A percentile compares a stretch with the other conserved stretches of the same genome.
phyloP scores from a whole-genome alignment of 768 basidiomycete species.

The Termitomyces sp. region DNA sequence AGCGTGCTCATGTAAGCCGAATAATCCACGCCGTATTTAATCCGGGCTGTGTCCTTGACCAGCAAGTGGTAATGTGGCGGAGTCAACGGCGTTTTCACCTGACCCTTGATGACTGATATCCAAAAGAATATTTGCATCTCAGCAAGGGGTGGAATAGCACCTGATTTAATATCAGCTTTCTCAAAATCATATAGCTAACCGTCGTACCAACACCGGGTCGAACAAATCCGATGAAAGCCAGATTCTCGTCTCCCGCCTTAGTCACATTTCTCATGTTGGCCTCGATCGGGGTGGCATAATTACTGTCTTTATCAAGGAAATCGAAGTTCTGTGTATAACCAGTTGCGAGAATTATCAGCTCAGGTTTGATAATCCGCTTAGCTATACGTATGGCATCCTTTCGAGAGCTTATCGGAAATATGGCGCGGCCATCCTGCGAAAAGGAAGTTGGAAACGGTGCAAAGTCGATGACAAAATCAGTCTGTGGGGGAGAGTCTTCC shows the following conservation, averaged over 20 bases:
- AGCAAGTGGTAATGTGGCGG: constrained; percentile 50
- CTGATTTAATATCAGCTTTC: constrained; percentile 19
- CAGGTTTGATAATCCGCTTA: constrained; percentile 34
- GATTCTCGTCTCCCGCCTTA: constrained; percentile 34
- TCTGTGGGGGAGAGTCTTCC: constrained; percentile 39
- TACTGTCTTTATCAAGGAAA: constrained; percentile 29
- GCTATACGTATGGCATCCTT: constrained; percentile 39
- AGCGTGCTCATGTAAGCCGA: constrained; percentile 50
- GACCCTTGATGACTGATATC: constrained; percentile 41
- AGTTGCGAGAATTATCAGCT: constrained; percentile 44
- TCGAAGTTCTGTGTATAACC: constrained; percentile 41
- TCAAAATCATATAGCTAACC: background rate
- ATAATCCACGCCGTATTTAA: constrained; percentile 58
- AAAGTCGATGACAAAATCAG: constrained; percentile 41
- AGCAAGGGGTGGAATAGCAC: constrained; percentile 52
- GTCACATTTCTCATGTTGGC: constrained; percentile 40
- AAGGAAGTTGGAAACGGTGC: constrained; percentile 51
- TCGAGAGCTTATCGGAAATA: constrained; percentile 36
- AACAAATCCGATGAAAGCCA: constrained; percentile 54
- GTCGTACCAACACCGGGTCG: constrained; percentile 47
- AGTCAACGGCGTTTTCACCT: constrained; percentile 35
- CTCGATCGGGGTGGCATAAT: constrained; percentile 34
- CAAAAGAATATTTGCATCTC: constrained; percentile 59
- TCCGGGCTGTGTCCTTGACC: constrained; percentile 41
- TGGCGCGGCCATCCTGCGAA: constrained; percentile 31